phyloP scores from a whole-genome alignment of 139 green algal species.

The Asterochloris erici region DNA sequence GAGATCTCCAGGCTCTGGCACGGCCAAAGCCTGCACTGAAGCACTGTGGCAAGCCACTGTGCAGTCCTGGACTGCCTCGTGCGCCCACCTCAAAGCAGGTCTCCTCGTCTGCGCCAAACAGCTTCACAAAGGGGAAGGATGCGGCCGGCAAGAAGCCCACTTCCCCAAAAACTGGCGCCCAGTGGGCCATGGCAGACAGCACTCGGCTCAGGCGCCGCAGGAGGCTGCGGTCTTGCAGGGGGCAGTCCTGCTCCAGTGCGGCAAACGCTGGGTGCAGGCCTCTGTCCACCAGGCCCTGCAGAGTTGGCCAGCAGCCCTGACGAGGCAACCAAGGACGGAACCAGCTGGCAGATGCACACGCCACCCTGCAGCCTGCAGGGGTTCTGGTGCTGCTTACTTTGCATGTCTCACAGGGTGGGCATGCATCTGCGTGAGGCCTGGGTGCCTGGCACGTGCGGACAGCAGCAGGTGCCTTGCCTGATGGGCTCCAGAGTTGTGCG shows the following conservation, averaged over 20 bases:
- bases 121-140: constrained; percentile 62
- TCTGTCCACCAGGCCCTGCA: constrained; percentile 32
- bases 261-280: constrained; percentile 42
- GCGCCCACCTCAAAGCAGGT: constrained; percentile 9
- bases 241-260: constrained; percentile 20
- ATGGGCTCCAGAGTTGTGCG: constrained; percentile 54
- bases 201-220: constrained; percentile 32
- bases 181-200: constrained; percentile 60
- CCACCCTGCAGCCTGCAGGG: background rate
- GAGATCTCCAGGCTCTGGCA: no score
- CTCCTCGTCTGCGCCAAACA: constrained; percentile 34
- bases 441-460: no score
- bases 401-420: background rate
- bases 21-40: no score
- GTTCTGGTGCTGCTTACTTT: background rate
- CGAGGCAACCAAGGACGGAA: no score
- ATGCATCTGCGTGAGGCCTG: background rate
- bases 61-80: no score
- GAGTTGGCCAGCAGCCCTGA: background rate
- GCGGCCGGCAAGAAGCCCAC: constrained; percentile 48
- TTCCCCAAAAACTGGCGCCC: constrained; percentile 42
- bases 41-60: no score
- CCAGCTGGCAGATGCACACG: no score
- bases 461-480: constrained; percentile 4
- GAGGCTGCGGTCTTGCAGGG: constrained; percentile 27